Percentiles rank a stretch among this genome's conserved stretches.
phyloP scores from a whole-genome alignment of 495 filamentous ascomycete genomes.

The Xylaria longipes region DNA sequence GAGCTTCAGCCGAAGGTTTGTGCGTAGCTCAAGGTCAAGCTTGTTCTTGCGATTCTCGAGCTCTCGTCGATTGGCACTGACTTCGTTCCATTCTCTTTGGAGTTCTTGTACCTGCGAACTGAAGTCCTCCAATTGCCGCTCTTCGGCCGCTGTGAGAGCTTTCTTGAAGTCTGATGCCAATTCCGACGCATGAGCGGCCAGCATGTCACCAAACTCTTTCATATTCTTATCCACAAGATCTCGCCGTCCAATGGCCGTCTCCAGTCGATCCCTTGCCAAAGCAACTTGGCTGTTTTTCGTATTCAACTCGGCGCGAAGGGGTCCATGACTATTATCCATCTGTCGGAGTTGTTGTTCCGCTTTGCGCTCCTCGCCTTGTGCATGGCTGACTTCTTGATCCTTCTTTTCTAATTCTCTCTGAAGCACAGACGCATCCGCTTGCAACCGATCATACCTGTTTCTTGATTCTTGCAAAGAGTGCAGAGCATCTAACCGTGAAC shows the following conservation, averaged over 20 bases:
- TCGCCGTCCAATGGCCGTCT: slow-evolving; percentile 68
- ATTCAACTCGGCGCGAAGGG: slow-evolving; percentile 74
- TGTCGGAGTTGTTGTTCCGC: slow-evolving; percentile 78
- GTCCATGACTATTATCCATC: slow-evolving; percentile 82
- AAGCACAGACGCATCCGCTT: slow-evolving; percentile 48
- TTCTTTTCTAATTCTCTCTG: slow-evolving; percentile 70
- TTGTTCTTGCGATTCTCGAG: slow-evolving; percentile 77
- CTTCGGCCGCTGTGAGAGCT: slow-evolving; percentile 80
- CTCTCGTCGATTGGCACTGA: slow-evolving; percentile 75
- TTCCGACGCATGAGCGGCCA: slow-evolving; percentile 77
- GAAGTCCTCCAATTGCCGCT: slow-evolving; percentile 76
- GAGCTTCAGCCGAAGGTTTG: slow-evolving; percentile 82
- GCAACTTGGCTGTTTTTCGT: slow-evolving; percentile 74
- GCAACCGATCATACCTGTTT: slow-evolving; percentile 72
- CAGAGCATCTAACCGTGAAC: slow-evolving; percentile 83
- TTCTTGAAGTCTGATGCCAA: slow-evolving; percentile 90
- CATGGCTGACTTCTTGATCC: slow-evolving; percentile 84
- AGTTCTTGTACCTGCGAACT: slow-evolving; percentile 72
- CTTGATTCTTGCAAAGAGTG: slow-evolving; percentile 76
- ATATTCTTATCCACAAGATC: slow-evolving; percentile 80
- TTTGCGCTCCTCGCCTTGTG: slow-evolving; percentile 81
- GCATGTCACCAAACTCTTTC: slow-evolving; percentile 74
- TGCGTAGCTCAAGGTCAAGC: slow-evolving; percentile 83
- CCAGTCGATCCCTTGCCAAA: slow-evolving; percentile 74
- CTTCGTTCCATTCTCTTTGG: slow-evolving; percentile 72